A percentile compares a stretch with the other conserved stretches of the same genome.
Evolutionary conservation across 2,329 filamentous ascomycete species (phyloP).

Genomic region (Colletotrichum eremochloae): DNA sequence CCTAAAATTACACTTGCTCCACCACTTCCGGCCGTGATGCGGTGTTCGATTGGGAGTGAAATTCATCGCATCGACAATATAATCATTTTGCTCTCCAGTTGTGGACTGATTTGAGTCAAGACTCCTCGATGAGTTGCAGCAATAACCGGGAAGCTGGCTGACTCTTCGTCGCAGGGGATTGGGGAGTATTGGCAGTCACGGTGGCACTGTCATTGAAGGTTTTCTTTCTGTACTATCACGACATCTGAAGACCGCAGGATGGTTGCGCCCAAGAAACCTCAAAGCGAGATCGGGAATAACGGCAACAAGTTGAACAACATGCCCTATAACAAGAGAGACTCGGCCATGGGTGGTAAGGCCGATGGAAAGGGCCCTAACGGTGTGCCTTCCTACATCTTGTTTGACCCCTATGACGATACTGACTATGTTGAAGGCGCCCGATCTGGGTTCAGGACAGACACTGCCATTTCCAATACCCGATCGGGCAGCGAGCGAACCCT

Average conservation of each 20-base stretch:
- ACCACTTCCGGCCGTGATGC: constrained; percentile 7
- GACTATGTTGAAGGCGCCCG: constrained; percentile 68
- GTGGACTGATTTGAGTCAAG: background rate
- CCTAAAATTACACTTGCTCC: constrained; percentile 2
- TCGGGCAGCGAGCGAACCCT: constrained; percentile 79
- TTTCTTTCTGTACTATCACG: constrained; percentile 32
- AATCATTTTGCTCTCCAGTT: background rate
- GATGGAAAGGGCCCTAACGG: constrained; percentile 57
- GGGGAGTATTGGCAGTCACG: constrained; percentile 32
- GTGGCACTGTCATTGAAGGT: constrained; percentile 37
- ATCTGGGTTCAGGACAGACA: constrained; percentile 84
- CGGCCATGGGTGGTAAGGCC: constrained; percentile 49
- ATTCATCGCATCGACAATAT: background rate
- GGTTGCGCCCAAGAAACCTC: constrained; percentile 40
- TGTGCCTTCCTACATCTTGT: constrained; percentile 43
- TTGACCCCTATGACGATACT: constrained; percentile 11
- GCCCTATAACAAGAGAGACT: constrained; percentile 57
- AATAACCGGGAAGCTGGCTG: constrained; percentile 21
- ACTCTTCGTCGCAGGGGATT: constrained; percentile 31
- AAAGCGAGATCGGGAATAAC: constrained; percentile 38
- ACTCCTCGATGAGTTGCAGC: background rate
- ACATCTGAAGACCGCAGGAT: constrained; percentile 32
- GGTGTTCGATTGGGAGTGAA: constrained; percentile 1
- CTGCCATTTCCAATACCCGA: constrained; percentile 84
- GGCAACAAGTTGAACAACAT: constrained; percentile 47